Base-by-base conservation (phyloP, 441 rosid genomes). In the Macaranga tanarius region DNA sequence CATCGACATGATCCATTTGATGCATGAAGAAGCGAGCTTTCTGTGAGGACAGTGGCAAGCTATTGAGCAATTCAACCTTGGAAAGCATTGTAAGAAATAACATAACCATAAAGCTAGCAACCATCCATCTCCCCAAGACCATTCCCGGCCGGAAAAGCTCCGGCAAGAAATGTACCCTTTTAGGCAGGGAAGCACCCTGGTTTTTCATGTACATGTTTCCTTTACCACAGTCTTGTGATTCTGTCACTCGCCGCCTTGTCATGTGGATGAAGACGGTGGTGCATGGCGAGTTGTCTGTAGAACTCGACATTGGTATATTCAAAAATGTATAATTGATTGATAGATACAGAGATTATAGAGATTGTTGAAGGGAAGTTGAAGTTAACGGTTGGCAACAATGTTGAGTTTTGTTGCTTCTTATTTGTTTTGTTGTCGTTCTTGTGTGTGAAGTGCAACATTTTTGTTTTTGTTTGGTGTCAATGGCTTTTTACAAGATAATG, bases 101-200 rank as follows among this genome's bases (percentile, higher is more conserved):
- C 44, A 77, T 19, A 7, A 48, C 19, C 75, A 59, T 28, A 57
- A 79, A 70, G 17, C 71, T 40, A 22, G 17, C 51, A 42, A 71
- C 56, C 22, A 65, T 19, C 71, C 65, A 57, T 13, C 76, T 40
- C 22, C 77, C 23, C 23, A 66, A n/a, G 72, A 28, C 56, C 67
- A 71, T 58, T 20, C 80, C 81, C 0, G 77, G 67, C 48, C 64
- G 59, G 61, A 76, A 42, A 1, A 70, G 38, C 70, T 73, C 76
- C 38, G 67, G 67, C 63, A 67, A 69, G 62, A 42, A 62, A 17
- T 42, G 16, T 1, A 42, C 70, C 65, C 68, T 70, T 5, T 70
- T 65, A 4, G 40, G 62, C 28, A 61, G 51, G n/a, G 71, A 58
- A 0, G 70, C 64, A 0, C 65, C 48, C 16, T 15, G 48, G 23